phyloP scores from a whole-genome alignment of 2,329 filamentous ascomycete species.

The Mariannaea elegans region DNA sequence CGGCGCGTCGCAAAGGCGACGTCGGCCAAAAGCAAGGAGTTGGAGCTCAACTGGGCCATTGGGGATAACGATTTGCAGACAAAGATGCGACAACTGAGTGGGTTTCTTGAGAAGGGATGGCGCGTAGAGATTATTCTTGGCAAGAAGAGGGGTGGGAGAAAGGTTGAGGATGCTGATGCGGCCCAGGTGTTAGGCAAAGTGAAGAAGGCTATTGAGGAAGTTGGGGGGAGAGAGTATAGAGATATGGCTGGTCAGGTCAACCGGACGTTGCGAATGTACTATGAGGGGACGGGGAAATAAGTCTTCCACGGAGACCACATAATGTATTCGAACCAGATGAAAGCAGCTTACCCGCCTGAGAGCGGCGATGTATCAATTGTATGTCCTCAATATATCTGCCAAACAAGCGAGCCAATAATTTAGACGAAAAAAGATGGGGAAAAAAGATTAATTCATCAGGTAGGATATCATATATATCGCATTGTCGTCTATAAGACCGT shows the following conservation, averaged over 20 bases:
- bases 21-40: slow-evolving; percentile 68
- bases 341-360: not conserved
- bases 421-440: slow-evolving; percentile 20
- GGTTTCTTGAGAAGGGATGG: slow-evolving; percentile 78
- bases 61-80: slow-evolving; percentile 77
- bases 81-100: slow-evolving; percentile 70
- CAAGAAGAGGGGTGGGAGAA: slow-evolving; percentile 68
- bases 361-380: slow-evolving; percentile 27
- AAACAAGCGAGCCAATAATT: slow-evolving; percentile 30
- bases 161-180: slow-evolving; percentile 69
- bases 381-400: slow-evolving; percentile 35
- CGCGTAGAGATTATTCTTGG: slow-evolving; percentile 79
- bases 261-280: slow-evolving; percentile 52
- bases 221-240: slow-evolving; percentile 55
- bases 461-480: slow-evolving; percentile 17
- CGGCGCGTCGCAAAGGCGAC: slow-evolving; percentile 53
- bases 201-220: slow-evolving; percentile 44
- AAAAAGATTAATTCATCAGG: slow-evolving; percentile 26
- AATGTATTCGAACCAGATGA: not conserved
- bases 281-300: slow-evolving; percentile 47
- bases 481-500: not conserved
- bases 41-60: slow-evolving; percentile 94
- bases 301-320: not conserved
- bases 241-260: slow-evolving; percentile 55
- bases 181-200: slow-evolving; percentile 60